Percentiles rank a stretch among this genome's conserved stretches.
phyloP scores from a whole-genome alignment of 768 basidiomycete genomes.

The Mycena vitilis region DNA sequence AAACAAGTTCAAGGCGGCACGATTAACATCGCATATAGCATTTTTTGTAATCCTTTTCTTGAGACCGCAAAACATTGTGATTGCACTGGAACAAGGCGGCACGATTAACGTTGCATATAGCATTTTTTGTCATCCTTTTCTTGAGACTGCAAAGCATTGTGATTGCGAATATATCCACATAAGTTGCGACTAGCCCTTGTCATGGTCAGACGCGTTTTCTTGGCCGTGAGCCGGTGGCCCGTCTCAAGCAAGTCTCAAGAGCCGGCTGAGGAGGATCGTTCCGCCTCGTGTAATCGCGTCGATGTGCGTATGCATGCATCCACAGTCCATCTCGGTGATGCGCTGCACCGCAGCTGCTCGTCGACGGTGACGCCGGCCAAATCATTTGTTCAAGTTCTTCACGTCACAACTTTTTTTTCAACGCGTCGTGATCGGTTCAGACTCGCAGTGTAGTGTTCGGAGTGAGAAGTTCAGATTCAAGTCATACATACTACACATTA shows the following conservation, averaged over 20 bases:
- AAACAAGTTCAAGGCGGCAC: slow-evolving; percentile 22
- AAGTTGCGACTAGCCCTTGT: slow-evolving; percentile 75
- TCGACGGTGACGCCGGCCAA: slow-evolving; percentile 62
- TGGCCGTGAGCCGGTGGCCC: too few species aligned
- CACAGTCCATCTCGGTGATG: slow-evolving; percentile 94
- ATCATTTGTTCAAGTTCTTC: not conserved
- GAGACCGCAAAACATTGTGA: too few species aligned
- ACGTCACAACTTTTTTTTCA: not conserved
- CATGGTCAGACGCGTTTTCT: slow-evolving; percentile 96
- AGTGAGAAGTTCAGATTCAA: not conserved
- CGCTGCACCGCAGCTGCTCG: slow-evolving; percentile 74
- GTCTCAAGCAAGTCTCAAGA: too few species aligned
- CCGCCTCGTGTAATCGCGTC: slow-evolving; percentile 97
- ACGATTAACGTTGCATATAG: not conserved
- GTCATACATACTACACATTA: not conserved
- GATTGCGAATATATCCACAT: not conserved
- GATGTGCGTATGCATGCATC: slow-evolving; percentile 92
- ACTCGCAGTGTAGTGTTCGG: too few species aligned
- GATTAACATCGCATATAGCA: not conserved
- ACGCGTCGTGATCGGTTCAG: too few species aligned
- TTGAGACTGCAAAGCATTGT: too few species aligned
- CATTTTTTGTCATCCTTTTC: too few species aligned
- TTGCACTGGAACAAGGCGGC: slow-evolving; percentile 1
- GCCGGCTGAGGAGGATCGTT: slow-evolving; percentile 65
- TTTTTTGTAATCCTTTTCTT: too few species aligned